phyloP scores from a whole-genome alignment of 2,329 filamentous ascomycete species.

The Spiromastix sp. region DNA sequence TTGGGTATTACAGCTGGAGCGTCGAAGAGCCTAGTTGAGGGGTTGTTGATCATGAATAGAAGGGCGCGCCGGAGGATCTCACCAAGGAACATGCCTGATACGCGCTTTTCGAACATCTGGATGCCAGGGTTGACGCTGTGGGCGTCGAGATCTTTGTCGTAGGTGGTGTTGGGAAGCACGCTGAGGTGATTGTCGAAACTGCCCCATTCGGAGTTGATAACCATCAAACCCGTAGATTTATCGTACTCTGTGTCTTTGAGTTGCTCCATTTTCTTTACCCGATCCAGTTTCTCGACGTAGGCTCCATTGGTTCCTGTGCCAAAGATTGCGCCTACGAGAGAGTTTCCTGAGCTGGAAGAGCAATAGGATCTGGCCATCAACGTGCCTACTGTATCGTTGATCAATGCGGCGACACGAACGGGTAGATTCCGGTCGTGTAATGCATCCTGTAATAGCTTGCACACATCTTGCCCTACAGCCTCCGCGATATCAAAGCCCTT shows the following conservation, averaged over 20 bases:
- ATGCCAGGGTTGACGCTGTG: constrained; percentile 83
- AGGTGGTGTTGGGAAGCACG: constrained; percentile 75
- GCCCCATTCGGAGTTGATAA: constrained; percentile 97
- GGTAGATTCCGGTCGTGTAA: constrained; percentile 80
- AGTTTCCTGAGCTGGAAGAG: constrained; percentile 73
- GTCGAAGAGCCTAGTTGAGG: constrained; percentile 60
- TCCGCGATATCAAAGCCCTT: constrained; percentile 98
- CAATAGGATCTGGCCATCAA: constrained; percentile 97
- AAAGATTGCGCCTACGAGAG: constrained; percentile 91
- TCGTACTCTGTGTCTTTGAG: constrained; percentile 55
- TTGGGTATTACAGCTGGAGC: constrained; percentile 60
- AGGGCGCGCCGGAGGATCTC: constrained; percentile 79
- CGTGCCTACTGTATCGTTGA: constrained; percentile 96
- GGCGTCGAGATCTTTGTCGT: constrained; percentile 67
- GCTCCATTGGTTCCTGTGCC: constrained; percentile 96
- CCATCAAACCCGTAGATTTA: constrained; percentile 79
- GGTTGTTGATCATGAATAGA: constrained; percentile 59
- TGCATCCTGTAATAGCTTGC: constrained; percentile 75
- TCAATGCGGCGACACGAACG: constrained; percentile 86
- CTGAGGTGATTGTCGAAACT: constrained; percentile 92
- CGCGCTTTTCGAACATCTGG: constrained; percentile 98
- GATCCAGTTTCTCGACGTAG: constrained; percentile 83
- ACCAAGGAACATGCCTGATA: constrained; percentile 96
- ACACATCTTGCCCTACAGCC: constrained; percentile 88
- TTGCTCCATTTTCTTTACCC: constrained; percentile 63